Evolutionary conservation across 2,329 filamentous ascomycete species (phyloP).

Genomic region (Sporothrix dimorphospora): DNA sequence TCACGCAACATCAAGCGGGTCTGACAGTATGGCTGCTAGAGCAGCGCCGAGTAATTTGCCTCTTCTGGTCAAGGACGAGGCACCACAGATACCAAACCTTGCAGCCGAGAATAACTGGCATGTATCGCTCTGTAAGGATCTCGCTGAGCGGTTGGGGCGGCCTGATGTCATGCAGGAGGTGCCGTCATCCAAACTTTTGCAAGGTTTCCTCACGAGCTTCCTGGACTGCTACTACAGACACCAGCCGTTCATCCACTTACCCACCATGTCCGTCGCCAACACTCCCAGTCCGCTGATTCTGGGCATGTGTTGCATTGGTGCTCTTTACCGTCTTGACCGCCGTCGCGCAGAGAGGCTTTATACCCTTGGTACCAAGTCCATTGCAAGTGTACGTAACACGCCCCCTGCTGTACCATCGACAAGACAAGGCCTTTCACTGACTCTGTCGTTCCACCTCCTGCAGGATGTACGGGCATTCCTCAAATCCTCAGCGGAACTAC

Average conservation of each 20-base stretch:
- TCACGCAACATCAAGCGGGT: not conserved
- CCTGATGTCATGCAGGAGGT: not conserved
- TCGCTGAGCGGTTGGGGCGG: not conserved
- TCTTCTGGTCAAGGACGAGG: not conserved
- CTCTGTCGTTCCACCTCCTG: too few species aligned
- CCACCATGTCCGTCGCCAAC: too few species aligned
- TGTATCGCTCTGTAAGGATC: not conserved
- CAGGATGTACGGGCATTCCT: too few species aligned
- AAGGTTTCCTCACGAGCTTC: not conserved
- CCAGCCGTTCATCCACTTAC: too few species aligned
- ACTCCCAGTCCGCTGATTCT: not conserved
- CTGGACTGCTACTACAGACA: too few species aligned
- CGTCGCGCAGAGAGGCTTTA: too few species aligned
- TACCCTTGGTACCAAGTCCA: too few species aligned
- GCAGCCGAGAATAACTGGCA: not conserved
- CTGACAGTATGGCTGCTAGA: not conserved
- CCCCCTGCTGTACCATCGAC: too few species aligned
- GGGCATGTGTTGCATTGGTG: not conserved
- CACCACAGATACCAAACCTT: not conserved
- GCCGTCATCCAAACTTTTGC: not conserved
- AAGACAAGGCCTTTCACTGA: too few species aligned
- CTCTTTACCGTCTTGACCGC: not conserved
- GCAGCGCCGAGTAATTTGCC: not conserved
- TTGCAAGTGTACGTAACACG: too few species aligned
- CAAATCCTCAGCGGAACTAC: too few species aligned